Percentiles rank a stretch among this genome's conserved stretches.
These are phyloP conservation scores for Millerago galiae DNA, from an alignment of 805 yeast species.

Conservation along the genomic window DNA sequence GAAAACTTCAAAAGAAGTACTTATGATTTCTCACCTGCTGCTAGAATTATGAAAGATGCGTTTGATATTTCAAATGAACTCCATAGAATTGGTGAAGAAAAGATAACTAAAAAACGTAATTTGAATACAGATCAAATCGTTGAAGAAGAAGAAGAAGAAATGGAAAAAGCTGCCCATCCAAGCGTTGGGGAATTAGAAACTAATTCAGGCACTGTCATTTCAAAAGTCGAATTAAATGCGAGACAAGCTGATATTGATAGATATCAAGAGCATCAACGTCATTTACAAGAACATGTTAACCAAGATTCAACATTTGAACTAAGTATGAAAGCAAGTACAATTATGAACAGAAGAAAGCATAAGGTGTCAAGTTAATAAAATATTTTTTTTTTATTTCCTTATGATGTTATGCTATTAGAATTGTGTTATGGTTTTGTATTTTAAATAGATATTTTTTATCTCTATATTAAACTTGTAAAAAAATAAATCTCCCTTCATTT, in stretches of 20 bases:
- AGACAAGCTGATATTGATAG: slow-evolving; percentile 6
- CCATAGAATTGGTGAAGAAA: slow-evolving; percentile 43
- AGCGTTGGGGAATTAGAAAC: slow-evolving; percentile 15
- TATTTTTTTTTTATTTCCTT: neutral
- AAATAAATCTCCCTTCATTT: neutral
- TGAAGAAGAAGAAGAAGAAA: slow-evolving; percentile 24
- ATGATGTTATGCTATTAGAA: neutral
- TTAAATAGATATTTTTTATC: too few species aligned
- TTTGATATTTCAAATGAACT: slow-evolving; percentile 84
- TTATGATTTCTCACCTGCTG: slow-evolving; percentile 56
- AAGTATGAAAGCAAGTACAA: slow-evolving; percentile 31
- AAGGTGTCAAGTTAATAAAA: slow-evolving; percentile 12
- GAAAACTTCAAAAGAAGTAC: slow-evolving; percentile 21
- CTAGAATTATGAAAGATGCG: slow-evolving; percentile 77
- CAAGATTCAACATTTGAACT: slow-evolving; percentile 28
- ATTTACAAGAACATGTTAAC: slow-evolving; percentile 5
- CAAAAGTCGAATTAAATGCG: slow-evolving; percentile 9
- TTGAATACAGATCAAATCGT: slow-evolving; percentile 11
- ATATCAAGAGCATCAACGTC: slow-evolving; percentile 9
- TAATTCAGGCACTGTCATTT: slow-evolving; percentile 14
- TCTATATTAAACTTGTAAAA: too few species aligned
- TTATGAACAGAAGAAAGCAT: slow-evolving; percentile 34
- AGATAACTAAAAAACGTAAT: slow-evolving; percentile 11
- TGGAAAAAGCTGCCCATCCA: slow-evolving; percentile 7
- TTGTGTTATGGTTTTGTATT: neutral